A percentile compares a stretch with the other conserved stretches of the same genome.
These are phyloP conservation scores for Pythium pyrilobum DNA, from an alignment of 352 stramenopile species.

Conservation along the genomic window DNA sequence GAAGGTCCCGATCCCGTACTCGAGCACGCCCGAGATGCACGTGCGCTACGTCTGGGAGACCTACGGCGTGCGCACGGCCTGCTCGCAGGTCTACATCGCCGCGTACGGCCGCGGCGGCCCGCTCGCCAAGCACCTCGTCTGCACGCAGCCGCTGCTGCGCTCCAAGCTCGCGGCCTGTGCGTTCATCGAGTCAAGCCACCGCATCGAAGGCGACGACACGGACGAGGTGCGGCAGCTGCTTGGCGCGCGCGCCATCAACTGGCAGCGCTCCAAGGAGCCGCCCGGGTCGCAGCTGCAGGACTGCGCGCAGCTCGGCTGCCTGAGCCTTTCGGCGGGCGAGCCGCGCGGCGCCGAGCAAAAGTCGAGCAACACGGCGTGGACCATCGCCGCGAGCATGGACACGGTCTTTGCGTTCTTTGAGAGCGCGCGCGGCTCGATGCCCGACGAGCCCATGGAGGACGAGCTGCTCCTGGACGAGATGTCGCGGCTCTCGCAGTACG, in stretches of 20 bases:
- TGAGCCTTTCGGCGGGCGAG: constrained; percentile 74
- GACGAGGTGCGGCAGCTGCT: constrained; percentile 61
- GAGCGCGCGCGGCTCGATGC: constrained; percentile 71
- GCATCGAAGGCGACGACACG: constrained; percentile 55
- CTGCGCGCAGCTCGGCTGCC: constrained; percentile 61
- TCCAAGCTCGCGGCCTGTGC: constrained; percentile 65
- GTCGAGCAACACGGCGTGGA: constrained; percentile 78
- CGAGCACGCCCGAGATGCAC: constrained; percentile 71
- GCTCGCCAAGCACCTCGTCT: constrained; percentile 72
- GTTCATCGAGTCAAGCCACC: constrained; percentile 82
- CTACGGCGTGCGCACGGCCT: constrained; percentile 60
- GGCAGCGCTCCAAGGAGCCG: constrained; percentile 67
- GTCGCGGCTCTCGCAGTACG: constrained; percentile 66
- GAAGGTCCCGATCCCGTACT: constrained; percentile 74
- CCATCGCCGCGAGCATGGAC: constrained; percentile 76
- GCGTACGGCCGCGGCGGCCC: constrained; percentile 68
- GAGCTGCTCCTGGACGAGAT: constrained; percentile 74
- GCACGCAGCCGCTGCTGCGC: constrained; percentile 55
- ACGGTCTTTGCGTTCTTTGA: constrained; percentile 85
- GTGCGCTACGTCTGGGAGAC: constrained; percentile 82
- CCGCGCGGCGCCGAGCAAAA: constrained; percentile 58
- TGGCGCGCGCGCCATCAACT: constrained; percentile 74
- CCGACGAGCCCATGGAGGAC: constrained; percentile 61
- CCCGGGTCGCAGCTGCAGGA: constrained; percentile 65
- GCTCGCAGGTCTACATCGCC: constrained; percentile 74